Evolutionary conservation across 768 basidiomycete species (phyloP).

Genomic region (Suillus bovinus): DNA sequence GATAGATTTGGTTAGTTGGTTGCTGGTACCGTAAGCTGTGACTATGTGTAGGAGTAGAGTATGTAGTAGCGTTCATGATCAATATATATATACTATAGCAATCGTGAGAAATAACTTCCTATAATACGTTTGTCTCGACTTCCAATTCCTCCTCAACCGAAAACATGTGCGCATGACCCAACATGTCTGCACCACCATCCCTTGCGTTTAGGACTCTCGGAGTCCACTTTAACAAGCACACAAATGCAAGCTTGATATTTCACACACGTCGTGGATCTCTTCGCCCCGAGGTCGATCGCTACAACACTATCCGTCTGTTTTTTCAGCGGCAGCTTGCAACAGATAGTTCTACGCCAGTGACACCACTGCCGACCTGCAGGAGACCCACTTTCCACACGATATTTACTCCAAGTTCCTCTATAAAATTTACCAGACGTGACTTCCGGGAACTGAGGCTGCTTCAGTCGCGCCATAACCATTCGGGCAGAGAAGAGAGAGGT

Average conservation of each 20-base stretch:
- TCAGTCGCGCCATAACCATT: slow-evolving; percentile 18
- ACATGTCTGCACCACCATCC: slow-evolving; percentile 15
- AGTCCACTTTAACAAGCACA: slow-evolving; percentile 4
- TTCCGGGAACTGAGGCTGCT: background rate
- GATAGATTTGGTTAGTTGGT: no score
- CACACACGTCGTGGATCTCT: slow-evolving; percentile 26
- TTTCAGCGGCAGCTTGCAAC: slow-evolving; percentile 42
- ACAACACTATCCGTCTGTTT: slow-evolving; percentile 57
- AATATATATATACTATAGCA: no score
- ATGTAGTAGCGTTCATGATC: no score
- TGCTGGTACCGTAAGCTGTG: no score
- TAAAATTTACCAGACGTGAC: background rate
- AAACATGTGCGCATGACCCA: background rate
- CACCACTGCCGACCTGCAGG: background rate
- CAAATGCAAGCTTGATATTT: slow-evolving; percentile 18
- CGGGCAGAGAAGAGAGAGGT: slow-evolving; percentile 1
- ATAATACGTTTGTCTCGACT: background rate
- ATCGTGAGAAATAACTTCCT: slow-evolving; percentile 4
- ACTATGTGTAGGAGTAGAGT: no score
- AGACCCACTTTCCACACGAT: background rate
- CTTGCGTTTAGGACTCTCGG: slow-evolving; percentile 10
- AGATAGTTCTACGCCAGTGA: slow-evolving; percentile 10
- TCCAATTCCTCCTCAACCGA: background rate
- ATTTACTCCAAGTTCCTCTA: background rate
- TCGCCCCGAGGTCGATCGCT: slow-evolving; percentile 50